Evolutionary conservation across 2,329 filamentous ascomycete species (phyloP).

Genomic region (Xylariaceae sp.): DNA sequence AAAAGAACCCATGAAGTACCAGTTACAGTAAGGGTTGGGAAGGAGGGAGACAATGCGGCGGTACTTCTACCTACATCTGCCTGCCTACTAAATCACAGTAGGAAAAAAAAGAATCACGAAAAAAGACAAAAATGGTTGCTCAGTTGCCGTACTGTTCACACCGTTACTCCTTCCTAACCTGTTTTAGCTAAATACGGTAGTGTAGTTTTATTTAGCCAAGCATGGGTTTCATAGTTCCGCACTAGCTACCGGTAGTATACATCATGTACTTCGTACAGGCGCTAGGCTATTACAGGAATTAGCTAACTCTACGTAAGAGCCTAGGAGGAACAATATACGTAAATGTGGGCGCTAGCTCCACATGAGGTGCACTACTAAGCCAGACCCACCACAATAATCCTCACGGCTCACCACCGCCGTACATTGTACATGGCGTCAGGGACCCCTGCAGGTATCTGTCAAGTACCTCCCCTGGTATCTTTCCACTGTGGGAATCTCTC

Average conservation of each 20-base stretch:
- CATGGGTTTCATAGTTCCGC: slow-evolving; percentile 14
- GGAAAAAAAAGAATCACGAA: not conserved
- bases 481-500: not conserved
- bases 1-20: too few species aligned
- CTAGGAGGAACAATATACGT: not conserved
- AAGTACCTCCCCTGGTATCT: not conserved
- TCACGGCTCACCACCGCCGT: not conserved
- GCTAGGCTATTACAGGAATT: too few species aligned
- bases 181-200: slow-evolving; percentile 3
- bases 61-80: too few species aligned
- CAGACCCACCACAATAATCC: slow-evolving; percentile 16
- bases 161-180: slow-evolving; percentile 10
- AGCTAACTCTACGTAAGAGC: not conserved
- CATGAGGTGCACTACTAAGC: slow-evolving; percentile 8
- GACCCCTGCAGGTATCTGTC: not conserved
- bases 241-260: not conserved
- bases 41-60: too few species aligned
- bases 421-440: not conserved
- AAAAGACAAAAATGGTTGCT: not conserved
- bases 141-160: slow-evolving; percentile 1
- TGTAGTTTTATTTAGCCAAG: slow-evolving; percentile 19
- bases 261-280: not conserved
- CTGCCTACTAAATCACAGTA: not conserved
- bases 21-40: too few species aligned
- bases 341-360: slow-evolving; percentile 18